Conservation (phyloP, 257 asterid species). For the Penstemon eatonii region DNA sequence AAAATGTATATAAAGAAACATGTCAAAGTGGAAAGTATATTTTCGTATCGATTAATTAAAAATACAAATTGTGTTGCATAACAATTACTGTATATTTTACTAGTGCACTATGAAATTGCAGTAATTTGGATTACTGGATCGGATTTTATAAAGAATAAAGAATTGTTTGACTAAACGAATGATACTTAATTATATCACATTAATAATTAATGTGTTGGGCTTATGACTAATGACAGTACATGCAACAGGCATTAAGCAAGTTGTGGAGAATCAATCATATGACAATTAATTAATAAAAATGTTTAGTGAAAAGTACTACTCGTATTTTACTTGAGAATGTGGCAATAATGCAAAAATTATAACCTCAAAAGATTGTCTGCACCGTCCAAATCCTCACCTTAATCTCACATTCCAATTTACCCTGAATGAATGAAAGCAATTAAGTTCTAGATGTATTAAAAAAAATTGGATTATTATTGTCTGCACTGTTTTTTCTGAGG, state of each 20-base stretch:
- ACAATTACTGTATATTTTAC: not conserved
- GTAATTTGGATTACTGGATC: not conserved
- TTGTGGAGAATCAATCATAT: not conserved
- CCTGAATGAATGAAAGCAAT: too few species aligned
- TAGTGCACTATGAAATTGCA: not conserved
- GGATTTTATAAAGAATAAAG: slow-evolving; percentile 12
- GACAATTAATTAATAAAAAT: slow-evolving; percentile 33
- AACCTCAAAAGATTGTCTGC: slow-evolving; percentile 33
- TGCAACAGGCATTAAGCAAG: not conserved
- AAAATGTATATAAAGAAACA: not conserved
- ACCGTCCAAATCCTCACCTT: slow-evolving; percentile 45
- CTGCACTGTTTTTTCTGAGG: too few species aligned
- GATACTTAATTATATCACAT: slow-evolving; percentile 26
- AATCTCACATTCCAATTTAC: too few species aligned
- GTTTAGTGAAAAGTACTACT: slow-evolving; percentile 2
- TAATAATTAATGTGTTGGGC: slow-evolving; percentile 17
- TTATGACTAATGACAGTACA: not conserved
- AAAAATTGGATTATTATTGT: too few species aligned
- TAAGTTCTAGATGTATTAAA: too few species aligned
- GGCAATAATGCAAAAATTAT: slow-evolving; percentile 24
- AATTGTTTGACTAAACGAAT: slow-evolving; percentile 34
- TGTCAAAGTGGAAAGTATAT: too few species aligned
- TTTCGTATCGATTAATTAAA: too few species aligned
- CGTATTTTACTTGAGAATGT: slow-evolving; percentile 21
- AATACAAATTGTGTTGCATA: not conserved